Evolutionary conservation across 306 rosid species (phyloP), one percentile per base, ranked within the genome.

Genomic region (Lathyrus tuberosus): DNA sequence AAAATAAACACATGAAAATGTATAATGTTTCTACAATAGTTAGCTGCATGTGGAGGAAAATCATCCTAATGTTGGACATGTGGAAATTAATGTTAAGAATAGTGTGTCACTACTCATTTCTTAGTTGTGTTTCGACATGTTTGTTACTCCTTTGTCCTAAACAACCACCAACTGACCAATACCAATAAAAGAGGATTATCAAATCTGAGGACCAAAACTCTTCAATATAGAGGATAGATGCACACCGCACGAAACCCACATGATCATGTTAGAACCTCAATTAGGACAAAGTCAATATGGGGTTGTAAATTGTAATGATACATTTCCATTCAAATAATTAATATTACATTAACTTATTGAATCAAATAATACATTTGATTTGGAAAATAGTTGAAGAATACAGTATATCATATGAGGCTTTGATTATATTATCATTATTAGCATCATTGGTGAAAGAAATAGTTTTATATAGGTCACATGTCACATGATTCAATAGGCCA

Each of bases 1-100:
- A 20, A 20, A 20, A 20, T 20, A 20, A 20, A 20, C 22, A 20
- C 22, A 20, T 20, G 22, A 20, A 20, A 20, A 59, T 15, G 4
- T 53, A 53, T 4, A 0, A 10, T 35, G 40, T 35, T 35, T 35
- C 40, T 6, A 53, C 13, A 13, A 7, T 57, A 14, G 8, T 4
- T 59, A 16, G n/a, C 17, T 33, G 9, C 15, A 52, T 51, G 62
- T 51, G 49, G n/a, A 53, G 44, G 73, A 69, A 26, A 53, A 56
- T 16, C 12, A 54, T 56, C 64, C 33, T 14, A 54, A 10, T 33
- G 26, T 16, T 54, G 42, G 26, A 70, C 65, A 56, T 56, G 65
- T 54, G 74, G 20, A 48, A 61, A 62, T 59, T 43, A 71, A 46
- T 59, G 51, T 72, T 26, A 46, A 46, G 41, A 38, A 63, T 13